Evolutionary conservation across 2,329 filamentous ascomycete species (phyloP), one percentile per base, ranked within the genome.

Genomic region (Torrubiella hemipterigena): DNA sequence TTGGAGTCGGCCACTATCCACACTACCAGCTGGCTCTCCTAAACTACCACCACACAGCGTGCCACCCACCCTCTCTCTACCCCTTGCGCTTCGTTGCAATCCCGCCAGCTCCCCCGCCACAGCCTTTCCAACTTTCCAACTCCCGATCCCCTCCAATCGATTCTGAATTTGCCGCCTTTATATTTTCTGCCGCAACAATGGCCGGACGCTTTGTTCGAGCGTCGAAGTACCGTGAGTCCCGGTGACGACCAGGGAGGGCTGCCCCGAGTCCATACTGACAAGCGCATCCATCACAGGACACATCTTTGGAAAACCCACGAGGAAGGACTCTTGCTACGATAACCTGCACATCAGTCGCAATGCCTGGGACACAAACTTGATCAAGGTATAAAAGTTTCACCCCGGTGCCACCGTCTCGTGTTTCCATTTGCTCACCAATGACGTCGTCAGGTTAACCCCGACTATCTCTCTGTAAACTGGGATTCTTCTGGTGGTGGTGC

Each of bases 291-390:
- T 16, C 42, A 34, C 58, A 95, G 89, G 89, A 69, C 91, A 98
- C 71, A 82, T 98, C 65, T 98, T 95, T 67, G 91, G 91, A 56
- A 91, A 93, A 63, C 66, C 85, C 40, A 93, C 87, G 44, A 80
- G 84, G 61, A 95, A 94, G 73, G 91, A 98, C 58, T 83, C 84
- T 72, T 95, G 87, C 69, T 98, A 96, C 64, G 91, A 98, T 61
- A 96, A 96, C 60, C 67, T 98, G 46, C 84, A 85, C 55, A 85
- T 98, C 59, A 95, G 86, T 52, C 84, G 81, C 61, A 98, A 98
- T 77, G 91, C 91, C 34, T 98, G 91, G 91, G 91, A 98, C 59
- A 95, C 87, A 50, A 98, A 98, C 65, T 67, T 98, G 52, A 73
- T 96, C 63, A 96, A 96, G 80, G 86, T 93, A 37, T 14, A 27